These are phyloP conservation scores for Theileria luwenshuni DNA, from an alignment of 169 alveolate genomes.

Conservation along the genomic window DNA sequence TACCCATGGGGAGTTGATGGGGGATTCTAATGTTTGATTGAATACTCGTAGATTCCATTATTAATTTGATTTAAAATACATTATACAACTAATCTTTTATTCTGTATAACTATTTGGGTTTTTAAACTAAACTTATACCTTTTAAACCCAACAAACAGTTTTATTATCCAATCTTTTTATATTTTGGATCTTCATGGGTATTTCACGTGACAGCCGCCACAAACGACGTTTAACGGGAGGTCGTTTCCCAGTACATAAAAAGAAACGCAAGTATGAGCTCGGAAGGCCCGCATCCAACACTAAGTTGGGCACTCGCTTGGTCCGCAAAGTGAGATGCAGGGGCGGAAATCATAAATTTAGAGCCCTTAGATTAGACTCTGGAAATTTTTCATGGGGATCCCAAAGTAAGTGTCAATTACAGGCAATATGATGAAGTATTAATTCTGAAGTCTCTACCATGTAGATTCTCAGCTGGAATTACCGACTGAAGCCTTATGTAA, in stretches of 20 bases:
- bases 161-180: too few species aligned
- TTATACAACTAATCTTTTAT: too few species aligned
- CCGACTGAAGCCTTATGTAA: constrained; percentile 63
- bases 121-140: too few species aligned
- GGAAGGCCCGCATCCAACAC: constrained; percentile 98
- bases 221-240: constrained; percentile 99
- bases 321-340: constrained; percentile 95
- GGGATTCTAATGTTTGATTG: too few species aligned
- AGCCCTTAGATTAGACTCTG: constrained; percentile 96
- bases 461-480: constrained; percentile 70
- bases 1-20: too few species aligned
- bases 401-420: constrained; percentile 77
- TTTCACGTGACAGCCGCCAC: constrained; percentile 98
- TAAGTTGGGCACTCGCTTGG: constrained; percentile 92
- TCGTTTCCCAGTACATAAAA: constrained; percentile 96
- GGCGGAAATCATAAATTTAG: constrained; percentile 96
- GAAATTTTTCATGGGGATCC: constrained; percentile 97
- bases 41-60: too few species aligned
- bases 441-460: constrained; percentile 42
- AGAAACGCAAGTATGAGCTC: constrained; percentile 98
- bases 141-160: too few species aligned
- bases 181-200: too few species aligned
- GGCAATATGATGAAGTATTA: constrained; percentile 41
- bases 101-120: too few species aligned
- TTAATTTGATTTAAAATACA: too few species aligned